Evolutionary conservation across 108 stramenopile genomes (phyloP).

Genomic region (Conticribra guillardii): DNA sequence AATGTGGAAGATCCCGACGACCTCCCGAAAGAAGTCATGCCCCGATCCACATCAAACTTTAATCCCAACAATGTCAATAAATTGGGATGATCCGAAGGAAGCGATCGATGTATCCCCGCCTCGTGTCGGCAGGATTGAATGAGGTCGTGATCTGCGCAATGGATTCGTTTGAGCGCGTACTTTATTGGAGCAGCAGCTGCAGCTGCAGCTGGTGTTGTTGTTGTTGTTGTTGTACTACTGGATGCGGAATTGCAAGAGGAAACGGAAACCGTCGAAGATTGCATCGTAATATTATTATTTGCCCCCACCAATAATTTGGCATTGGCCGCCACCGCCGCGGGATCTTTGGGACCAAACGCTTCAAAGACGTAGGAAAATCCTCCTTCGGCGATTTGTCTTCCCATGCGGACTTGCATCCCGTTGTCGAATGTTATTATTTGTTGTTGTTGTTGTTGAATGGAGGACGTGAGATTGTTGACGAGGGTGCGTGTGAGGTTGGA

Average conservation of each 20-base stretch:
- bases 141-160: conserved; percentile 59
- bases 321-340: background rate
- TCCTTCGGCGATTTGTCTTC: conserved; percentile 76
- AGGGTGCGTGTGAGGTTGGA: no score
- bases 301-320: conserved; percentile 4
- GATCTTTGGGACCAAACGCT: conserved; percentile 36
- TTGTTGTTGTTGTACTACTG: background rate
- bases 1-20: no score
- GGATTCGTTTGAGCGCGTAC: conserved; percentile 82
- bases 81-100: conserved; percentile 37
- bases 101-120: conserved; percentile 67
- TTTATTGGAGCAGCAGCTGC: background rate
- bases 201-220: background rate
- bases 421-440: conserved; percentile 52
- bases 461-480: no score
- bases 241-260: no score
- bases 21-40: conserved; percentile 47
- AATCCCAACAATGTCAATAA: conserved; percentile 40
- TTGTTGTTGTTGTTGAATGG: background rate
- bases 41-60: conserved; percentile 35
- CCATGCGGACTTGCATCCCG: conserved; percentile 55
- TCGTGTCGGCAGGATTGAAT: conserved; percentile 65
- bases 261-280: no score
- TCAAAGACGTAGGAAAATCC: conserved; percentile 77
- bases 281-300: no score